phyloP scores from a whole-genome alignment of 768 basidiomycete species.

The Lentinula raphanica region DNA sequence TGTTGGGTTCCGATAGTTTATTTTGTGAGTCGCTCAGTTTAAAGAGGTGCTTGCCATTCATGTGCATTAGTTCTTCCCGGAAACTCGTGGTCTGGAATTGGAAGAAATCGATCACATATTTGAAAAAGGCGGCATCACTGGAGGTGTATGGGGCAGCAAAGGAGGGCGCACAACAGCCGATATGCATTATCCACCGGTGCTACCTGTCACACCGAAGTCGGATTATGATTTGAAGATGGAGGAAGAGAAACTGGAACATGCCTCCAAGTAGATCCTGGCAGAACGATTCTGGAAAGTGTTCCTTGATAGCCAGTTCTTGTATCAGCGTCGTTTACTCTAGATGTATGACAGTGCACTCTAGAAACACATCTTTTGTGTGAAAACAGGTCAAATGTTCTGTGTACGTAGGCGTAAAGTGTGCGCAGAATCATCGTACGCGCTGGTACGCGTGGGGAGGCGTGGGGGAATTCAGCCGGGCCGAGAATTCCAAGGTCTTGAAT shows the following conservation, averaged over 20 bases:
- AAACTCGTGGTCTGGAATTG: slow-evolving; percentile 33
- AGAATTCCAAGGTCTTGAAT: not conserved
- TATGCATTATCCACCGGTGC: slow-evolving; percentile 1
- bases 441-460: no score
- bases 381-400: no score
- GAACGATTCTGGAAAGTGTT: no score
- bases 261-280: no score
- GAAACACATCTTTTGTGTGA: not conserved
- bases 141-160: slow-evolving; percentile 32
- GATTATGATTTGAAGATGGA: not conserved
- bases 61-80: slow-evolving; percentile 22
- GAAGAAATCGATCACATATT: slow-evolving; percentile 36
- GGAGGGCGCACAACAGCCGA: slow-evolving; percentile 27
- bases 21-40: not conserved
- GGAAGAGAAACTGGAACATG: not conserved
- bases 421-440: no score
- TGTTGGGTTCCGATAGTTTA: slow-evolving; percentile 36
- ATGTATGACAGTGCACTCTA: not conserved
- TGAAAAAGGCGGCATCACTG: slow-evolving; percentile 36
- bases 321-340: no score
- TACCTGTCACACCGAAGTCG: not conserved
- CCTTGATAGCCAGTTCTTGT: no score
- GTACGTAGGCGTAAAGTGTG: no score
- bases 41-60: slow-evolving; percentile 9
- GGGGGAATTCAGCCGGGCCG: not conserved